These are phyloP conservation scores for Alternaria sp. DNA, from an alignment of 2,329 filamentous ascomycete genomes.

Conservation along the genomic window DNA sequence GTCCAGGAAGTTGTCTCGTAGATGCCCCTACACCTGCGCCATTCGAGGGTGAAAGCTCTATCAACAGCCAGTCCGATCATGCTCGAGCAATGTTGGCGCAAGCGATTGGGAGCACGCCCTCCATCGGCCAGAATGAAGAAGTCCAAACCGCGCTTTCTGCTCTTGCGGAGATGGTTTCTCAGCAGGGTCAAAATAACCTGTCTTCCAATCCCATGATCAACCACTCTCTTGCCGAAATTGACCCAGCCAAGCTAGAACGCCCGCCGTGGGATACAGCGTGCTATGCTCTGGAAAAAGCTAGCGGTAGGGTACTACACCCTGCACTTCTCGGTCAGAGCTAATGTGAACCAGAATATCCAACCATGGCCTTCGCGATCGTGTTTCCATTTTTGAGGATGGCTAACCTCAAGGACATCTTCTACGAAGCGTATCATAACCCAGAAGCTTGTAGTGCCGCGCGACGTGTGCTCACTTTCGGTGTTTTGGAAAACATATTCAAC, in stretches of 20 bases:
- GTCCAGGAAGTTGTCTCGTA: constrained; percentile 32
- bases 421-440: constrained; percentile 38
- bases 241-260: constrained; percentile 39
- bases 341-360: constrained; percentile 36
- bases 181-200: constrained; percentile 32
- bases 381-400: constrained; percentile 45
- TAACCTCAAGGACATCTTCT: constrained; percentile 37
- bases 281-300: constrained; percentile 37
- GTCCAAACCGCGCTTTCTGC: constrained; percentile 46
- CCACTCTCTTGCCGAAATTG: constrained; percentile 35
- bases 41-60: constrained; percentile 61
- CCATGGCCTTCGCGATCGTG: constrained; percentile 44
- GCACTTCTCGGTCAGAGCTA: not conserved
- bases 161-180: constrained; percentile 45
- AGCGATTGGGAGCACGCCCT: constrained; percentile 49
- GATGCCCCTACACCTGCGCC: constrained; percentile 38
- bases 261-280: constrained; percentile 45
- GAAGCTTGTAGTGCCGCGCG: constrained; percentile 32
- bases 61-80: constrained; percentile 59
- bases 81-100: constrained; percentile 56
- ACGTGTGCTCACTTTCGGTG: constrained; percentile 42
- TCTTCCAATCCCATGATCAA: constrained; percentile 35
- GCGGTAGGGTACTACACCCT: constrained; percentile 33
- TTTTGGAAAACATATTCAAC: constrained; percentile 41
- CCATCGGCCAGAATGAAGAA: constrained; percentile 47